phyloP scores from a whole-genome alignment of 345 rosid species.

The Corchorus capsularis region DNA sequence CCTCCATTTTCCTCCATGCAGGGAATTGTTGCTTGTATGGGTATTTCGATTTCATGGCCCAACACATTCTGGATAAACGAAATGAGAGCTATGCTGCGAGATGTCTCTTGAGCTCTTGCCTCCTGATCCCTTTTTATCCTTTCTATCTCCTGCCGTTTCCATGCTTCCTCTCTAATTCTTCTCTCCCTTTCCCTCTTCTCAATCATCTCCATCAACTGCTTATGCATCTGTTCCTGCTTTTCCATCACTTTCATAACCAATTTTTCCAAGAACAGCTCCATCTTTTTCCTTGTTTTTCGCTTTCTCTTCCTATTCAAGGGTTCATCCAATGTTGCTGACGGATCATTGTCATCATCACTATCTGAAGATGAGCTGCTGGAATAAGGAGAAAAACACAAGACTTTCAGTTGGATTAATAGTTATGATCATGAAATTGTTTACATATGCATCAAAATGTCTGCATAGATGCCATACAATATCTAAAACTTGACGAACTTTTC shows the following conservation, averaged over 20 bases:
- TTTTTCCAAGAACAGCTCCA: conserved; percentile 52
- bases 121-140: conserved; percentile 62
- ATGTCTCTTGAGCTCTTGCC: conserved; percentile 51
- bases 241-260: conserved; percentile 62
- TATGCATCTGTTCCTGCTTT: conserved; percentile 77
- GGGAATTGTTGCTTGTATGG: conserved; percentile 25
- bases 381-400: background rate
- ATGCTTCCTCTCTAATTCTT: conserved; percentile 67
- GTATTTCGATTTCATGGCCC: conserved; percentile 46
- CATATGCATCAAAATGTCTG: background rate
- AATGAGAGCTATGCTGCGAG: conserved; percentile 62
- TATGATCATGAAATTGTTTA: background rate
- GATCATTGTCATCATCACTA: conserved; percentile 38
- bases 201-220: conserved; percentile 62
- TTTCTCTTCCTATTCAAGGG: conserved; percentile 50
- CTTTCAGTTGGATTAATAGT: background rate
- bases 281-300: conserved; percentile 44
- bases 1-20: conserved; percentile 29
- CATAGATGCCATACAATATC: background rate
- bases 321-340: conserved; percentile 27
- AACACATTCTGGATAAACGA: conserved; percentile 50
- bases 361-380: conserved; percentile 52
- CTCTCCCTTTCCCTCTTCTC: conserved; percentile 74
- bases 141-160: conserved; percentile 70
- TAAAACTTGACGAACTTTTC: background rate